Conservation (phyloP, 768 basidiomycete species). For the Lactarius deliciosus region DNA sequence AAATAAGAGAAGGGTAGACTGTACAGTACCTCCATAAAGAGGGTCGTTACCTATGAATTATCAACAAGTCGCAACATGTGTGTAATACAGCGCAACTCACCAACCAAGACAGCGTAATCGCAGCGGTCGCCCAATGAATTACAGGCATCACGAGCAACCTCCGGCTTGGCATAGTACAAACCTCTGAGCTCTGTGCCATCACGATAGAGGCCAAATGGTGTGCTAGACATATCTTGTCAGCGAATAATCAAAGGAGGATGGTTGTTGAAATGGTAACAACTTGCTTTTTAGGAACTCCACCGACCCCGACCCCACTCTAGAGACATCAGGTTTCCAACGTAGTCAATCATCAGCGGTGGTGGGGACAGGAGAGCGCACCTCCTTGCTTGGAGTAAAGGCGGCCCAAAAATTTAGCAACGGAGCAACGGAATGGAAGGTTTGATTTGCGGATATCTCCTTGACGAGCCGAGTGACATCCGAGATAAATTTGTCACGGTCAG, state of each 20-base stretch:
- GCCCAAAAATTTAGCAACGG: slow-evolving; percentile 83
- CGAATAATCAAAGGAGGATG: not conserved
- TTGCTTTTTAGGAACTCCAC: slow-evolving; percentile 68
- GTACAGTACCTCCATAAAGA: slow-evolving; percentile 64
- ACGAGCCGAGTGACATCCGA: slow-evolving; percentile 66
- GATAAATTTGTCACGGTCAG: slow-evolving; percentile 63
- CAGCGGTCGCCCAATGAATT: slow-evolving; percentile 60
- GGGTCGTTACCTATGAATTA: slow-evolving; percentile 66
- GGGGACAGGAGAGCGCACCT: slow-evolving; percentile 48
- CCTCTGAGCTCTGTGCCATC: slow-evolving; percentile 75
- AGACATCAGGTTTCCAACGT: not conserved
- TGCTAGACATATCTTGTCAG: slow-evolving; percentile 43
- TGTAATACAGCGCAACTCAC: slow-evolving; percentile 37
- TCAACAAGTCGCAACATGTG: not conserved
- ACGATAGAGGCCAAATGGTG: slow-evolving; percentile 72
- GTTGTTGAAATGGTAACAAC: slow-evolving; percentile 27
- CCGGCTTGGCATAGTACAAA: slow-evolving; percentile 66
- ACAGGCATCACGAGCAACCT: slow-evolving; percentile 69
- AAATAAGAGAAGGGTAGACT: slow-evolving; percentile 22
- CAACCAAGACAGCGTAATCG: slow-evolving; percentile 74
- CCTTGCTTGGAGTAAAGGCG: slow-evolving; percentile 70
- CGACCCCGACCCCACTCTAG: slow-evolving; percentile 71
- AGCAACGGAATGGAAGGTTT: slow-evolving; percentile 74
- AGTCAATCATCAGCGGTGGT: not conserved
- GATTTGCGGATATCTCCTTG: slow-evolving; percentile 65